phyloP scores from a whole-genome alignment of 2,329 filamentous ascomycete genomes.

The Penicillium digitatum region DNA sequence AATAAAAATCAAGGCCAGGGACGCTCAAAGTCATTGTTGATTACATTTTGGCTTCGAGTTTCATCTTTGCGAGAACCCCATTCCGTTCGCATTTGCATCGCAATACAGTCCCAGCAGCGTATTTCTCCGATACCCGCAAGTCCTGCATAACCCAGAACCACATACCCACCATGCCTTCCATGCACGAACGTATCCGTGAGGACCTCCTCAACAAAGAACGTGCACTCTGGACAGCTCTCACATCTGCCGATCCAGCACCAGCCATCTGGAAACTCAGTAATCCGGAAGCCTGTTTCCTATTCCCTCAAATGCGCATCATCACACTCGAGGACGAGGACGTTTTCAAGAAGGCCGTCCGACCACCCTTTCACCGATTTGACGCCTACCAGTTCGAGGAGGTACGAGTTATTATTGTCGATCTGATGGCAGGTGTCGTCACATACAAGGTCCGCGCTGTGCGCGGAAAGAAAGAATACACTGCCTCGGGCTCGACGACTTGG shows the following conservation, averaged over 20 bases:
- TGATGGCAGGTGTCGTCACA: slow-evolving; percentile 37
- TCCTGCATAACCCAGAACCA: background rate
- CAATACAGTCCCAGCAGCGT: background rate
- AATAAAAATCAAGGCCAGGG: slow-evolving; percentile 8
- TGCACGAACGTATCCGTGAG: slow-evolving; percentile 38
- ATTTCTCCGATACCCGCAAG: background rate
- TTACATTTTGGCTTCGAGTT: slow-evolving; percentile 6
- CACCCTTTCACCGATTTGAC: slow-evolving; percentile 38
- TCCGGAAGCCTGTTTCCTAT: slow-evolving; percentile 32
- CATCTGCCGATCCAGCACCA: slow-evolving; percentile 35
- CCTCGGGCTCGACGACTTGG: slow-evolving; percentile 35
- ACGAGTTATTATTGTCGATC: slow-evolving; percentile 33
- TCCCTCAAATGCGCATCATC: slow-evolving; percentile 32
- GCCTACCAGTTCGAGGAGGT: slow-evolving; percentile 30
- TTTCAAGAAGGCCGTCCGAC: slow-evolving; percentile 26
- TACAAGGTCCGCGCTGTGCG: slow-evolving; percentile 31
- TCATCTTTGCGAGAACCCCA: background rate
- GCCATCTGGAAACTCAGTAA: slow-evolving; percentile 34
- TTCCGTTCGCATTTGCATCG: background rate
- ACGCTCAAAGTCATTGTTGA: background rate
- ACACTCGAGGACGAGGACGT: slow-evolving; percentile 29
- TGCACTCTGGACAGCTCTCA: slow-evolving; percentile 38
- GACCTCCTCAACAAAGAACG: slow-evolving; percentile 36
- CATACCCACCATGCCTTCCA: slow-evolving; percentile 29
- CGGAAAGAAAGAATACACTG: slow-evolving; percentile 27